Conservation (phyloP, 805 yeast species). For the Wickerhamiella australiensis region DNA sequence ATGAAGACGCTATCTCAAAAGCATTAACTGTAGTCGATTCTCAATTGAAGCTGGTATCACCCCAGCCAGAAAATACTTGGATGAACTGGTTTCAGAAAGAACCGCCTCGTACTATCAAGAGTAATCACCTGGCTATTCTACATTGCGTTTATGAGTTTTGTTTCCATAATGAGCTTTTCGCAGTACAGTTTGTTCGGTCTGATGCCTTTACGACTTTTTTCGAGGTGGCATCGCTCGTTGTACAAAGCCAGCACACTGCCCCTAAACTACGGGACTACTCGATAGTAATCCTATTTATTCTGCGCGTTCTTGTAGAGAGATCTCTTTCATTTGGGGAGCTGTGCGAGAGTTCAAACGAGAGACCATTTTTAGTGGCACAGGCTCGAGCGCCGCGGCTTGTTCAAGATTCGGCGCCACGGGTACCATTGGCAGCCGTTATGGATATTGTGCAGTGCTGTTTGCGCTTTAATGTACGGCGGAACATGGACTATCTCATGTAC, state of each 20-base stretch:
- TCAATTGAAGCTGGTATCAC: constrained; percentile 18
- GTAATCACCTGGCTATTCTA: constrained; percentile 16
- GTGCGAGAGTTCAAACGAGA: constrained; percentile 13
- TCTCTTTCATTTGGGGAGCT: constrained; percentile 10
- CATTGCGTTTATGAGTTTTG: constrained; percentile 28
- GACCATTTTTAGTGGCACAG: constrained; percentile 20
- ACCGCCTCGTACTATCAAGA: background rate
- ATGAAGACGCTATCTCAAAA: constrained; percentile 28
- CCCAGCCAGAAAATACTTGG: constrained; percentile 12
- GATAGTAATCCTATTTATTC: constrained; percentile 24
- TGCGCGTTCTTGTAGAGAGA: constrained; percentile 27
- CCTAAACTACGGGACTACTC: constrained; percentile 24
- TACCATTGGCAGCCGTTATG: constrained; percentile 27
- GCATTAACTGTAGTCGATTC: constrained; percentile 24
- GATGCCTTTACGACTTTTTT: constrained; percentile 24
- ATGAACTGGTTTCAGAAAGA: constrained; percentile 5
- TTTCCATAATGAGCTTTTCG: constrained; percentile 29
- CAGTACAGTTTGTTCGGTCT: constrained; percentile 23
- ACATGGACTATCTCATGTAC: constrained; percentile 25
- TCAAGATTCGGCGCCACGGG: constrained; percentile 20
- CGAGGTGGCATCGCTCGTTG: constrained; percentile 24
- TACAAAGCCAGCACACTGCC: constrained; percentile 24
- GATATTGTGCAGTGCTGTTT: constrained; percentile 28
- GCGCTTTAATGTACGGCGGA: constrained; percentile 25
- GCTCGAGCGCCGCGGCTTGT: constrained; percentile 23